These are phyloP conservation scores for Linum usitatissimum DNA, from an alignment of 345 rosid species.

Conservation along the genomic window DNA sequence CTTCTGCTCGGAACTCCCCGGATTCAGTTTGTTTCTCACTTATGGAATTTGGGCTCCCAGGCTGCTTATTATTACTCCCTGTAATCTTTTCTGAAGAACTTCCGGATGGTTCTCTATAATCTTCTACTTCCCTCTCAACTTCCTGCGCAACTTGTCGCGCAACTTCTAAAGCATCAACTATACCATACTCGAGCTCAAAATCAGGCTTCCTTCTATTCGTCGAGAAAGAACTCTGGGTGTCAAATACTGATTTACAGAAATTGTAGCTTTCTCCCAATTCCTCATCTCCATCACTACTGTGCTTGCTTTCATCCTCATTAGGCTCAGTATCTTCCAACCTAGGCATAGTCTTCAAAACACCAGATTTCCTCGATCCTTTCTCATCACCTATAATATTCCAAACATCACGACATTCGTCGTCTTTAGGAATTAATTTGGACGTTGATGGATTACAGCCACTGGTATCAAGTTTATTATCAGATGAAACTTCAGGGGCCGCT, in stretches of 20 bases:
- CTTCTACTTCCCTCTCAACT: slow-evolving; percentile 73
- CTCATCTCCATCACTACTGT: slow-evolving; percentile 26
- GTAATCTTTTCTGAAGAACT: slow-evolving; percentile 52
- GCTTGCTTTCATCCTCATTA: slow-evolving; percentile 29
- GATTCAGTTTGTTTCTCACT: slow-evolving; percentile 23
- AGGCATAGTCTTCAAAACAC: slow-evolving; percentile 17
- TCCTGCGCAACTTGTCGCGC: slow-evolving; percentile 91
- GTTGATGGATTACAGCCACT: slow-evolving; percentile 16
- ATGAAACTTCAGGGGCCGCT: slow-evolving; percentile 23
- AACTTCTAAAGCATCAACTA: slow-evolving; percentile 82
- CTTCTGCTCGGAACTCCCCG: slow-evolving; percentile 21
- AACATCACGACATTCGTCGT: slow-evolving; percentile 29
- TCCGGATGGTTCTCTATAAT: slow-evolving; percentile 47
- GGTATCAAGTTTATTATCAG: slow-evolving; percentile 20
- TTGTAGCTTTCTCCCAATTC: slow-evolving; percentile 30
- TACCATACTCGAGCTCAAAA: slow-evolving; percentile 58
- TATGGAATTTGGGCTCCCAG: slow-evolving; percentile 38
- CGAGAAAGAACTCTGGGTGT: slow-evolving; percentile 28
- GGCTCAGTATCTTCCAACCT: slow-evolving; percentile 29
- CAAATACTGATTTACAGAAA: slow-evolving; percentile 27
- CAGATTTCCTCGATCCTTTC: slow-evolving; percentile 20
- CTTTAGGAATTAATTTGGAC: slow-evolving; percentile 18
- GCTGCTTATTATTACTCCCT: slow-evolving; percentile 31
- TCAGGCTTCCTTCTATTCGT: slow-evolving; percentile 38
- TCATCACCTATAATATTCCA: slow-evolving; percentile 32